phyloP scores from a whole-genome alignment of 2,329 filamentous ascomycete genomes.

The Pseudogymnoascus sp. region DNA sequence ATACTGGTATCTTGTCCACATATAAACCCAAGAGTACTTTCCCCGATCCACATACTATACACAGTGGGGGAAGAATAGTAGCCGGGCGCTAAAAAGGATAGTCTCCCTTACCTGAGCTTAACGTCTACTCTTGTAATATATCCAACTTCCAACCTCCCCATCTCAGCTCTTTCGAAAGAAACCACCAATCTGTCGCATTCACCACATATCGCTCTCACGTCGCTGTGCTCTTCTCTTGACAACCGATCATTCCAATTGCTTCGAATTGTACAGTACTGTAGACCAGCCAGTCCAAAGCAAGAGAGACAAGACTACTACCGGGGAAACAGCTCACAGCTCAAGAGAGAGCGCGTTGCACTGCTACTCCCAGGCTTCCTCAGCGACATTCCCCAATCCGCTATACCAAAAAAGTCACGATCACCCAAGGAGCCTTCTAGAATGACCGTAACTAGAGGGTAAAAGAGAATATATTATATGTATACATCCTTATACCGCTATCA shows the following conservation, averaged over 20 bases:
- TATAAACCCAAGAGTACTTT: background rate
- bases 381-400: background rate
- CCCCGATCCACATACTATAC: background rate
- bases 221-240: background rate
- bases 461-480: background rate
- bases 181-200: background rate
- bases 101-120: background rate
- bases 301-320: background rate
- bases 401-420: background rate
- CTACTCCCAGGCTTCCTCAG: background rate
- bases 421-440: background rate
- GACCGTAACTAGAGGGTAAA: conserved; percentile 7
- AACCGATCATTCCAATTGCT: background rate
- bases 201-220: conserved; percentile 4
- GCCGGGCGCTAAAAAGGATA: background rate
- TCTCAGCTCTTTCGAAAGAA: background rate
- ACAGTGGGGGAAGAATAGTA: conserved; percentile 1
- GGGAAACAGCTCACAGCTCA: background rate
- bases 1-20: background rate
- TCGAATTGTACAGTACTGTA: conserved; percentile 5
- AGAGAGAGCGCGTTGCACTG: background rate
- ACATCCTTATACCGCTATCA: background rate
- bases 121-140: background rate
- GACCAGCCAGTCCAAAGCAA: background rate
- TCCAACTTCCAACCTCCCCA: background rate